Evolutionary conservation across 306 rosid species (phyloP).

Genomic region (Rosa lucieae): DNA sequence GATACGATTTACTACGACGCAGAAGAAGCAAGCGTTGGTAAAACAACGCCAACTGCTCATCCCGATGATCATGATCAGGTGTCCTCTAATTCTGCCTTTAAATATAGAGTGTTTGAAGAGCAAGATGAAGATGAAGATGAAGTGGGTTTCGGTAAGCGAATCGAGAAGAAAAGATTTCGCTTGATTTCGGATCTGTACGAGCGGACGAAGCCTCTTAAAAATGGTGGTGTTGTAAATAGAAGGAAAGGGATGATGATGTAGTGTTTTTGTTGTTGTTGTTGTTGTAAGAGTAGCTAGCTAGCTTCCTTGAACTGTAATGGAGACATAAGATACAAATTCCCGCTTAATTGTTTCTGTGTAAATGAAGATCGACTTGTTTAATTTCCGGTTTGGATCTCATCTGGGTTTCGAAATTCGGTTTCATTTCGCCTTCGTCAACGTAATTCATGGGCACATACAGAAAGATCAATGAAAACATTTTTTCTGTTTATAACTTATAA

Average conservation of each 20-base stretch:
- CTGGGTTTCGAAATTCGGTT: neutral
- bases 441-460: neutral
- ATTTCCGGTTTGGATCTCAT: neutral
- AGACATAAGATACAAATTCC: neutral
- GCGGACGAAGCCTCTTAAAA: conserved; percentile 26
- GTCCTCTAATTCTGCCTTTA: neutral
- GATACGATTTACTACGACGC: conserved; percentile 13
- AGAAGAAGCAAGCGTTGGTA: conserved; percentile 22
- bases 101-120: conserved; percentile 15
- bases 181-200: conserved; percentile 23
- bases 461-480: neutral
- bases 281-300: neutral
- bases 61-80: conserved; percentile 15
- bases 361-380: neutral
- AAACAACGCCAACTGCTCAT: conserved; percentile 8
- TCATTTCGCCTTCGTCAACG: neutral
- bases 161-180: neutral
- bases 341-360: neutral
- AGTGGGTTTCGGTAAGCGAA: neutral
- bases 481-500: no score
- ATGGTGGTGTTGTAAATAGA: conserved; percentile 18
- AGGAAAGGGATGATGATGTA: conserved; percentile 17
- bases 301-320: neutral
- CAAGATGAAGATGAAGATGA: conserved; percentile 27
- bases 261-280: neutral